Conservation (phyloP, 495 filamentous ascomycete species). For the Penicillium subrubescens region DNA sequence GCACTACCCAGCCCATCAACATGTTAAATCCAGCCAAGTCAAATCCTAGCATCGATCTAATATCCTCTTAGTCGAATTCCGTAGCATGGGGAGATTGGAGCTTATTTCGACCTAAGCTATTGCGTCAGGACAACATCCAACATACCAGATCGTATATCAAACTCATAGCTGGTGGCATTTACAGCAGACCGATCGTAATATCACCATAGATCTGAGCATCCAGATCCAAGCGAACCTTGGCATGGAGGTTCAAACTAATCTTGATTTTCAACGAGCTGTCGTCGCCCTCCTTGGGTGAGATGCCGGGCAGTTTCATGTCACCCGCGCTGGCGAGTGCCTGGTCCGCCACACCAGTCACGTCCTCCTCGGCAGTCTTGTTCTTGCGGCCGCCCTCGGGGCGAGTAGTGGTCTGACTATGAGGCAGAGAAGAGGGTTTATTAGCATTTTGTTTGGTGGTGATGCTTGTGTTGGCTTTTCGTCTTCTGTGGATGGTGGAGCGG, state of each 20-base stretch:
- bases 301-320: constrained; percentile 14
- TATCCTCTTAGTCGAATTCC: not conserved
- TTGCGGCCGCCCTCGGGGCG: constrained; percentile 21
- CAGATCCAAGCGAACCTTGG: constrained; percentile 26
- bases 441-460: not conserved
- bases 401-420: constrained; percentile 8
- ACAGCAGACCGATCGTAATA: constrained; percentile 27
- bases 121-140: not conserved
- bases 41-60: not conserved
- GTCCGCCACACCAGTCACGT: constrained; percentile 1
- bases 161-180: constrained; percentile 6
- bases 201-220: constrained; percentile 31
- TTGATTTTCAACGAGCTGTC: constrained; percentile 28
- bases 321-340: not conserved
- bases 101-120: not conserved
- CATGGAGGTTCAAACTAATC: constrained; percentile 28
- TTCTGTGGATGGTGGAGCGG: not conserved
- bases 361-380: constrained; percentile 12
- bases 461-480: not conserved
- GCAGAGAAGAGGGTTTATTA: constrained; percentile 15
- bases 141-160: not conserved
- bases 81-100: not conserved
- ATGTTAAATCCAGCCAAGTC: not conserved
- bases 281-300: constrained; percentile 12
- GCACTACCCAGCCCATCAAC: not conserved